Evolutionary conservation across 192 early-diverging fungal genomes (phyloP), one percentile per base, ranked within the genome.

Genomic region (Backusella luteola): DNA sequence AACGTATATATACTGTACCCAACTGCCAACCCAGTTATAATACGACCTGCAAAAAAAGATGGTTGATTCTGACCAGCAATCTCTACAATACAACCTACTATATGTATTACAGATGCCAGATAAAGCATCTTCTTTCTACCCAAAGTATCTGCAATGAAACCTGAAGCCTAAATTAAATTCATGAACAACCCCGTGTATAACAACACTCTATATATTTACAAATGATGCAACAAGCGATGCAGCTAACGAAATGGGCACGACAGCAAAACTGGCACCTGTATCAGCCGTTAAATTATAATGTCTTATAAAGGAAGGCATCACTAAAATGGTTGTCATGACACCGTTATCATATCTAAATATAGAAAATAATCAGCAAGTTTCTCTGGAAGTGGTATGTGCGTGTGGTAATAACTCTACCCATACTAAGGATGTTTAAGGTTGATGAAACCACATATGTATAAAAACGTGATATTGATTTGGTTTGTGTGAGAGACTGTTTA

Each of bases 101-200:
- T 85, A 74, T 87, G 87, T 66, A 90, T 71, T 36, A 86, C 59
- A 6, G 83, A 80, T 12, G 86, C 80, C 19, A 87, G 26, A 19
- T 84, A 78, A 26, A 87, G 86, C 9, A 86, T 79, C 8, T 74
- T 67, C 2, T 83, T 79, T 44, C 89, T 86, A 11, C 89, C 89
- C 72, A 87, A 29, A 39, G 11, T 23, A 69, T 81, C 80, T 17
- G 91, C 87, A 6, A 93, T 78, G 76, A 85, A 85, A 38, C 91
- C 92, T 1, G 90, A 87, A n/a, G 76, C 35, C 35, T 94, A 78
- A 12, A 91, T 87, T 0, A 89, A 89, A 49, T 49, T 6, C 46
- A 49, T 49, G 19, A 49, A 49, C 17, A 49, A 6, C 7, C 21
- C 14, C 90, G 12, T 88, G 83, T 2, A 87, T 87, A 86, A 63